phyloP scores from a whole-genome alignment of 768 basidiomycete species.

The Pleurotus salmoneostramineus region DNA sequence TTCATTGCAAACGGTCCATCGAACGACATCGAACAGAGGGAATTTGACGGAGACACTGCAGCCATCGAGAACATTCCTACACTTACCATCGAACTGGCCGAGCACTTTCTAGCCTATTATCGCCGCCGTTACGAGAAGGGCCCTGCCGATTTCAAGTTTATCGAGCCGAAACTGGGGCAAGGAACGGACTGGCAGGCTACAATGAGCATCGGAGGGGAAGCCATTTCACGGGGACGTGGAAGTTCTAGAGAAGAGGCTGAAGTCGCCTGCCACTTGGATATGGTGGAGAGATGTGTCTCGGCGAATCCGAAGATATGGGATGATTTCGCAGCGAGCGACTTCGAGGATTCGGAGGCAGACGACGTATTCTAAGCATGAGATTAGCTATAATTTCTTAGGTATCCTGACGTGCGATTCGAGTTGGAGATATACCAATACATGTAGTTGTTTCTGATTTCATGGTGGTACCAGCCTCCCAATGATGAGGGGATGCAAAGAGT shows the following conservation, averaged over 20 bases:
- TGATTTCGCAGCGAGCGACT: not conserved
- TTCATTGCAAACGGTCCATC: too few relatives aligned
- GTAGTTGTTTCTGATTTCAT: too few relatives aligned
- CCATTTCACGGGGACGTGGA: not conserved
- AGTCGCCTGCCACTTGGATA: not conserved
- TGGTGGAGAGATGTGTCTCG: not conserved
- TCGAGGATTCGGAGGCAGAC: not conserved
- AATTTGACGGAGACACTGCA: too few relatives aligned
- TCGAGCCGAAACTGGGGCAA: not conserved
- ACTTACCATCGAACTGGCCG: not conserved
- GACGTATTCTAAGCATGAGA: not conserved
- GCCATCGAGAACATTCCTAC: too few relatives aligned
- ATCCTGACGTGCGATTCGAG: not conserved
- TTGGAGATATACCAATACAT: too few relatives aligned
- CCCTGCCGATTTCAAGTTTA: not conserved
- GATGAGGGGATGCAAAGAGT: too few relatives aligned
- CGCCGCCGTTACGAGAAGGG: not conserved
- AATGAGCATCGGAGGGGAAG: not conserved
- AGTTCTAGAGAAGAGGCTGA: not conserved
- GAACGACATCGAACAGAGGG: too few relatives aligned
- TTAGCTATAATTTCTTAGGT: not conserved
- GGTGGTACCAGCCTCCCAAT: too few relatives aligned
- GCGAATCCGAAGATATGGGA: not conserved
- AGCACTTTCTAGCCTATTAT: not conserved
- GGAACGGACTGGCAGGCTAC: not conserved